Evolutionary conservation across 2,329 filamentous ascomycete genomes (phyloP).

Genomic region (Polychaeton citri): DNA sequence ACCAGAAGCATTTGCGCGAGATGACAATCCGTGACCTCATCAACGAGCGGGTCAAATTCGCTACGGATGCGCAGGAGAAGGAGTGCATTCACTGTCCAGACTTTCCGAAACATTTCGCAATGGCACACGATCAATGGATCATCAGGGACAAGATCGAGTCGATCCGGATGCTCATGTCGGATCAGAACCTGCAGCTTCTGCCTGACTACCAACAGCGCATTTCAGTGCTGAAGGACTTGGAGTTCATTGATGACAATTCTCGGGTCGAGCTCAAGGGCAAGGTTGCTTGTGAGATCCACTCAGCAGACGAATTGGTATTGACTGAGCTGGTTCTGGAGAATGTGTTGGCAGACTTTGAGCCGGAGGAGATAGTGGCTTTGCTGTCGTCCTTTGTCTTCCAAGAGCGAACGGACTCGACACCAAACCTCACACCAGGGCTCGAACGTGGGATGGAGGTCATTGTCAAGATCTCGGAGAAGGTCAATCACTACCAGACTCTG

Average conservation of each 20-base stretch:
- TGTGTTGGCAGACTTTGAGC: constrained; percentile 85
- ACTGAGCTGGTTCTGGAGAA: constrained; percentile 96
- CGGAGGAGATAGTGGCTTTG: constrained; percentile 89
- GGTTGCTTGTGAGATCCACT: constrained; percentile 96
- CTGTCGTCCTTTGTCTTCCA: constrained; percentile 95
- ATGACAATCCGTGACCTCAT: constrained; percentile 68
- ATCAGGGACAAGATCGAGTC: constrained; percentile 87
- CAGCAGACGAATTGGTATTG: constrained; percentile 86
- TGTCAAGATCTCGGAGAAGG: constrained; percentile 78
- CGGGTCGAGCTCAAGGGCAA: constrained; percentile 95
- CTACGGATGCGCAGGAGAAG: constrained; percentile 48
- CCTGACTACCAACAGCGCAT: constrained; percentile 96
- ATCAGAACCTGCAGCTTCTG: constrained; percentile 88
- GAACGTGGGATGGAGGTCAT: constrained; percentile 76
- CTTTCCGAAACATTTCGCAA: constrained; percentile 86
- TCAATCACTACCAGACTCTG: constrained; percentile 76
- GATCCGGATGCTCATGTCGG: constrained; percentile 77
- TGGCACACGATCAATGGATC: constrained; percentile 94
- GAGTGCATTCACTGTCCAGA: constrained; percentile 57
- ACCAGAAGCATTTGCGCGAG: constrained; percentile 62
- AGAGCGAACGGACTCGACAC: constrained; percentile 77
- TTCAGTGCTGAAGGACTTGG: constrained; percentile 77
- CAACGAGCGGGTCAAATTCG: constrained; percentile 54
- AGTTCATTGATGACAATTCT: constrained; percentile 76
- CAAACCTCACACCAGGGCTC: constrained; percentile 67